Conservation (phyloP, 768 basidiomycete genomes). For the Tylopilus sp. region DNA sequence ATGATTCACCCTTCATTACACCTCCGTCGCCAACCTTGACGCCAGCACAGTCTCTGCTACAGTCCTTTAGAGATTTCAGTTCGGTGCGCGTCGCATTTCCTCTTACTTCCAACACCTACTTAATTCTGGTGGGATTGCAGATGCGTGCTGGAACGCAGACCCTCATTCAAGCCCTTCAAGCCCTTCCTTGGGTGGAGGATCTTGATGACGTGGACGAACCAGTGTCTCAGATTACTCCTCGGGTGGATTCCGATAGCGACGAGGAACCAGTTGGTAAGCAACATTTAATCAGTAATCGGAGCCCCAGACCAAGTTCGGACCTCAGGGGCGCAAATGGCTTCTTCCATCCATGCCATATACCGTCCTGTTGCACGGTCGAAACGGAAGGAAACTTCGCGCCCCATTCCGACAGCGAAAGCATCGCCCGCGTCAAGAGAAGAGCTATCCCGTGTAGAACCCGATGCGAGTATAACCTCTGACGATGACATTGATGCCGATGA, state of each 20-base stretch:
- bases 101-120: not conserved
- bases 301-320: not conserved
- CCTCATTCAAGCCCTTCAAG: slow-evolving; percentile 84
- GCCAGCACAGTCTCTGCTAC: slow-evolving; percentile 43
- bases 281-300: slow-evolving; percentile 10
- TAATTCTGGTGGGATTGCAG: slow-evolving; percentile 36
- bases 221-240: slow-evolving; percentile 38
- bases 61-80: slow-evolving; percentile 61
- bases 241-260: slow-evolving; percentile 57
- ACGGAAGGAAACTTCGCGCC: slow-evolving; percentile 32
- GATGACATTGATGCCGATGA: slow-evolving; percentile 56
- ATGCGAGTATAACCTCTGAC: slow-evolving; percentile 38
- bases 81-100: slow-evolving; percentile 49
- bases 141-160: slow-evolving; percentile 88
- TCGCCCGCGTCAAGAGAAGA: slow-evolving; percentile 17
- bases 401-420: slow-evolving; percentile 8
- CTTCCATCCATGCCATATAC: slow-evolving; percentile 86
- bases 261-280: slow-evolving; percentile 47
- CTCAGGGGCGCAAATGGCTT: slow-evolving; percentile 55
- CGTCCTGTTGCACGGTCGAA: slow-evolving; percentile 72
- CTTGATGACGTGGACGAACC: slow-evolving; percentile 68
- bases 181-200: slow-evolving; percentile 72
- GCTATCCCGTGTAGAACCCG: slow-evolving; percentile 30
- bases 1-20: slow-evolving; percentile 67
- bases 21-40: slow-evolving; percentile 63